These are phyloP conservation scores for Epichloe baconii DNA, from an alignment of 2,329 filamentous ascomycete genomes.

Conservation along the genomic window DNA sequence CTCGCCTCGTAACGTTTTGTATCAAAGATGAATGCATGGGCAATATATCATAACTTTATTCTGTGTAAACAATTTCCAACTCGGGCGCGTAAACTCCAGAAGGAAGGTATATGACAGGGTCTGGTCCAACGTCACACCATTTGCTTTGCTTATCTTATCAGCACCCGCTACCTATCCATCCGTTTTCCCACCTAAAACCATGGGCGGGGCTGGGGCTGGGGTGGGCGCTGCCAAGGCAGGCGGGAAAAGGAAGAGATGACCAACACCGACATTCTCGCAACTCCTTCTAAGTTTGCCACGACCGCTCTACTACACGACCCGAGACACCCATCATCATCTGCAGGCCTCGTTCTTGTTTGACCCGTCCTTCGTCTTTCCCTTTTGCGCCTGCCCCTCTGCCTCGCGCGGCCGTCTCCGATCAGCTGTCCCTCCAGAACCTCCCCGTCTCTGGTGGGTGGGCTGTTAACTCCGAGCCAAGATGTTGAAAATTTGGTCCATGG, in stretches of 20 bases:
- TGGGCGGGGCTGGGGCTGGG: conserved; percentile 1
- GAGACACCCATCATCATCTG: not conserved
- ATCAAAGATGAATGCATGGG: conserved; percentile 21
- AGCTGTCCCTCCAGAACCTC: not conserved
- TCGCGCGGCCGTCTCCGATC: not conserved
- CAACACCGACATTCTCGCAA: not conserved
- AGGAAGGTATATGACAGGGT: not conserved
- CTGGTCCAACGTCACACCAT: not conserved
- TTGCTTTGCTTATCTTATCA: conserved; percentile 10
- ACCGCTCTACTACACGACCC: not conserved
- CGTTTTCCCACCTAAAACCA: not conserved
- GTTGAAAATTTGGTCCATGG: conserved; percentile 99
- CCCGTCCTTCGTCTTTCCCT: not conserved
- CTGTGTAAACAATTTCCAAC: not conserved
- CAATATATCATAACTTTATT: conserved; percentile 5
- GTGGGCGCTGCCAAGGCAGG: not conserved
- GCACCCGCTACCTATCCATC: not conserved
- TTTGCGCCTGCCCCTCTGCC: not conserved
- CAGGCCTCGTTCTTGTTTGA: not conserved
- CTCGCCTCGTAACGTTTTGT: conserved; percentile 19
- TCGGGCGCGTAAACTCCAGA: not conserved
- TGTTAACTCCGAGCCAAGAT: conserved; percentile 41
- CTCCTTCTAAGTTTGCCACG: not conserved
- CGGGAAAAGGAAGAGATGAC: not conserved
- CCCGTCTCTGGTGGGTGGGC: not conserved